Base-by-base conservation (phyloP, 371 early-diverging fungal species). In the Saksenaea oblongispora region DNA sequence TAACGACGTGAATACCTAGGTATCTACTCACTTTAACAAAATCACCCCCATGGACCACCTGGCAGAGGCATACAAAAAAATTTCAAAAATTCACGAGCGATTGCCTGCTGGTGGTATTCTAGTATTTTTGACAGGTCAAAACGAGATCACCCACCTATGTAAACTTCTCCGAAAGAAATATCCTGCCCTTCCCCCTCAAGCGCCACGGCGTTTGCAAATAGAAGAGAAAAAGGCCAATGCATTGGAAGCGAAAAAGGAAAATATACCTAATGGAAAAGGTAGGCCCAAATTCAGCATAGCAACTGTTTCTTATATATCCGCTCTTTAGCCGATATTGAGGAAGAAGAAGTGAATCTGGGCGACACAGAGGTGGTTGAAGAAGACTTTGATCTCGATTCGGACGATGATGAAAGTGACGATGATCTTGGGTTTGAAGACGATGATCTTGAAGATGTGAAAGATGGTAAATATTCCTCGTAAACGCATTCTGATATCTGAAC, bases 41-140 rank as follows among this genome's bases (percentile, higher is more conserved):
- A 74, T 76, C 44, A 89, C 88, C 14, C 87, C 87, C 0, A 55
- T 78, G 18, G 92, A 93, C 58, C 90, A 93, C 75, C 83, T 93
- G 14, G 82, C 80, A 22, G 93, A 91, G 70, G 95, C 93, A 0
- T 89, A 84, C 71, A 91, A 91, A 61, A 98, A 97, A 74, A 85
- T 95, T 0, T 83, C 85, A 67, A 96, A 97, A 71, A 98, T 99
- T 58, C 98, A 98, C 74, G 83, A 83, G 17, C 84, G 89, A 3
- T 80, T 96, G 18, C 98, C 98, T 0, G 80, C 78, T n/a, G 98
- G 98, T 37, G 98, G 94, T 9, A 93, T 98, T 31, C 81, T 97
- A 41, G 89, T 95, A 10, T 97, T 97, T 70, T 69, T 96, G 72
- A 93, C 96, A 11, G 97, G 98, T 27, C 95, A 97, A 73, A 89